Evolutionary conservation across 352 stramenopile species (phyloP).

Genomic region (Blastocystis sp.): DNA sequence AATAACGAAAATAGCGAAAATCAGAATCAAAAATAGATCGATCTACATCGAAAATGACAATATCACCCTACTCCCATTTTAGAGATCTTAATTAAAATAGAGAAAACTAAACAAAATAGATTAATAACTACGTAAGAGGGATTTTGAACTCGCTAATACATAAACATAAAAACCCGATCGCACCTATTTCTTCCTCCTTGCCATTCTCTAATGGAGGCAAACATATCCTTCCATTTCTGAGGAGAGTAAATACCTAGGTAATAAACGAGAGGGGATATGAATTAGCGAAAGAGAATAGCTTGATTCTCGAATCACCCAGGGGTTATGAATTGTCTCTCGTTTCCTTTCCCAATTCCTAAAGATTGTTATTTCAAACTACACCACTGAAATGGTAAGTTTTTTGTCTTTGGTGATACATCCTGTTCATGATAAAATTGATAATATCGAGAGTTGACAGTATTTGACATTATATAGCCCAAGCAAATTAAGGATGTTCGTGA

Average conservation of each 20-base stretch:
- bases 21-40: neutral
- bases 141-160: neutral
- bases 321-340: neutral
- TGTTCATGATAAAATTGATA: neutral
- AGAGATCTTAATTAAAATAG: neutral
- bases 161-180: neutral
- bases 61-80: neutral
- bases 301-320: neutral
- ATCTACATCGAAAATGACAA: neutral
- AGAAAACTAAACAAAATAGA: neutral
- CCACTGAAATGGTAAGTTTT: constrained; percentile 48
- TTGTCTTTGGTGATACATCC: neutral
- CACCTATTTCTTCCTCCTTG: too few relatives aligned
- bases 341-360: neutral
- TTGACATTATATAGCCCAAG: constrained; percentile 36
- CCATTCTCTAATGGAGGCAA: too few relatives aligned
- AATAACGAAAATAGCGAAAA: neutral
- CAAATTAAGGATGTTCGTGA: constrained; percentile 60
- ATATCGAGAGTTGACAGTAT: neutral
- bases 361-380: constrained; percentile 61
- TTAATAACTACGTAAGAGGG: neutral
- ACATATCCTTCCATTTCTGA: too few relatives aligned
- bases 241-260: too few relatives aligned
- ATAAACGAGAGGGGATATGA: too few relatives aligned
- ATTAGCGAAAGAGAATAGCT: too few relatives aligned